Conservation (phyloP, 179 eudicot species). For the Monotropa hypopitys region DNA sequence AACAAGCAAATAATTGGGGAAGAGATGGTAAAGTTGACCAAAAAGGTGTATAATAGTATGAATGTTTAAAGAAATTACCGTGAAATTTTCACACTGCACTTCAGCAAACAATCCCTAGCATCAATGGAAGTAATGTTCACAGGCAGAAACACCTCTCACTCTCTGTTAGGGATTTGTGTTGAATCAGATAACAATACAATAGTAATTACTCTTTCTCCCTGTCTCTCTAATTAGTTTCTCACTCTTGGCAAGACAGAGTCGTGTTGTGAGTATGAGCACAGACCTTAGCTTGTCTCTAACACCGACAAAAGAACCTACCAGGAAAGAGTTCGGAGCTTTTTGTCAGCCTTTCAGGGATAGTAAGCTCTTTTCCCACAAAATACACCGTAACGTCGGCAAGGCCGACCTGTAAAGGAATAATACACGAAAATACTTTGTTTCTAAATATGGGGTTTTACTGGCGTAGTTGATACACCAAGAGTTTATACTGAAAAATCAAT, state of each 20-base stretch:
- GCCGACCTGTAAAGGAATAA: neutral
- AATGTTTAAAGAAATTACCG: slow-evolving; percentile 10
- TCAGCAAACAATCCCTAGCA: neutral
- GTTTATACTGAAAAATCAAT: neutral
- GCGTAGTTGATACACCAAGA: neutral
- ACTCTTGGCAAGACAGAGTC: neutral
- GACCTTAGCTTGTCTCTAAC: neutral
- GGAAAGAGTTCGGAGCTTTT: neutral
- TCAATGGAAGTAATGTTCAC: neutral
- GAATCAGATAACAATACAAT: neutral
- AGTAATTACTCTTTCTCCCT: neutral
- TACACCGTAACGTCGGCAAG: neutral
- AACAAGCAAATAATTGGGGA: neutral
- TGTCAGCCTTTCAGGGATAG: neutral
- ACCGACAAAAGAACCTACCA: neutral
- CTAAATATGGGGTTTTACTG: neutral
- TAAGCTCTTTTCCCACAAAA: neutral
- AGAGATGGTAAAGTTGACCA: neutral
- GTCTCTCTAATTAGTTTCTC: neutral
- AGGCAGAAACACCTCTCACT: neutral
- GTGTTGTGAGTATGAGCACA: neutral
- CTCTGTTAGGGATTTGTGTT: neutral
- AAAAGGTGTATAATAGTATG: neutral
- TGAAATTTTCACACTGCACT: neutral
- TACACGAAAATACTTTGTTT: neutral